Percentiles rank a stretch among this genome's conserved stretches.
phyloP scores from a whole-genome alignment of 2,329 filamentous ascomycete genomes.

The Trichophyton equinum region DNA sequence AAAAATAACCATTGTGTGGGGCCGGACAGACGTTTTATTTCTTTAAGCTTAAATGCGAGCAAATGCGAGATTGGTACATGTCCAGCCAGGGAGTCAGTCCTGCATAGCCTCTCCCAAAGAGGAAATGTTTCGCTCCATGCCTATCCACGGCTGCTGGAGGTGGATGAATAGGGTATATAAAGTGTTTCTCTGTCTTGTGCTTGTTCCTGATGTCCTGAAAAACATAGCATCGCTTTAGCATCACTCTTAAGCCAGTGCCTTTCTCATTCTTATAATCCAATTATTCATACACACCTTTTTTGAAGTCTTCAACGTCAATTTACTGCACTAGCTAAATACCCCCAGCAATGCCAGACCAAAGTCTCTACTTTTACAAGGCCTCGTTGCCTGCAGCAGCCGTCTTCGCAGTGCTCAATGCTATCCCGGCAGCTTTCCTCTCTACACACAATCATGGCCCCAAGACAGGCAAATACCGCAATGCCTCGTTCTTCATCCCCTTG shows the following conservation, averaged over 20 bases:
- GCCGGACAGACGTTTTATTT: background rate
- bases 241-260: background rate
- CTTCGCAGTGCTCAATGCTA: constrained; percentile 31
- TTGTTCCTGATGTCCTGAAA: background rate
- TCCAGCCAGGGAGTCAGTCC: background rate
- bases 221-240: background rate
- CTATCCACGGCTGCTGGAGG: background rate
- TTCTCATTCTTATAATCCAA: background rate
- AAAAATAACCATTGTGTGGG: background rate
- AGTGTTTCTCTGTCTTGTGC: background rate
- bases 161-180: background rate
- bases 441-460: constrained; percentile 33
- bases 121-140: background rate
- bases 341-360: background rate
- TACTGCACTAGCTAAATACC: background rate
- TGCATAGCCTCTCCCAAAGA: background rate
- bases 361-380: constrained; percentile 36
- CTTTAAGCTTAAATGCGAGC: background rate
- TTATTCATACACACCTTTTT: background rate
- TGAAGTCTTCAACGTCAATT: too few species aligned
- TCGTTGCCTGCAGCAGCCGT: constrained; percentile 33
- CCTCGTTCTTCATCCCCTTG: constrained; percentile 33
- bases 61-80: background rate
- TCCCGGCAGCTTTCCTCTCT: constrained; percentile 29
- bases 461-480: constrained; percentile 20